Conservation (phyloP, 2,329 filamentous ascomycete genomes). For the Rutstroemia sp. region DNA sequence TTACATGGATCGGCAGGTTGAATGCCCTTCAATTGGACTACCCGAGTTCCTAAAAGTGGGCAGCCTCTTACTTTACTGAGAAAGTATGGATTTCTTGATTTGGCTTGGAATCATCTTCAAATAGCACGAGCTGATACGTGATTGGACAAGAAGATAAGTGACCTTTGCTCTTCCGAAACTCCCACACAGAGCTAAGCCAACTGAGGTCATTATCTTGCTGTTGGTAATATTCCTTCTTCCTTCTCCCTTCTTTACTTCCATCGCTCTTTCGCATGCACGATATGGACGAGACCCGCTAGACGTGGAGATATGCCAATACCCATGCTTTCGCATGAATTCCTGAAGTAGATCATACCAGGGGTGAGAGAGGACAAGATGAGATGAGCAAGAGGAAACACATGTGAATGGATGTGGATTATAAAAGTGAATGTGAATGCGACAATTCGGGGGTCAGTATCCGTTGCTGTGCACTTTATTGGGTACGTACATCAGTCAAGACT, state of each 20-base stretch:
- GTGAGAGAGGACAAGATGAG: too few species aligned
- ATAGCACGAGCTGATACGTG: not conserved
- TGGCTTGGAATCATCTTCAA: constrained; percentile 3
- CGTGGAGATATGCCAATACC: not conserved
- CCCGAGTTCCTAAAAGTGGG: too few species aligned
- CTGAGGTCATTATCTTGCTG: not conserved
- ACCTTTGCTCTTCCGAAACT: too few species aligned
- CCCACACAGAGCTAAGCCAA: not conserved
- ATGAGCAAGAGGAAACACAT: too few species aligned
- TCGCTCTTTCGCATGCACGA: not conserved
- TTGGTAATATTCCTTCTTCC: not conserved
- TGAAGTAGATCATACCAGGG: too few species aligned
- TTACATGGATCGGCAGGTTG: too few species aligned
- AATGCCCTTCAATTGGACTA: too few species aligned
- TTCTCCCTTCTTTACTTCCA: constrained; percentile 4
- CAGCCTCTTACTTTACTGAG: too few species aligned
- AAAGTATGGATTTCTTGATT: not conserved
- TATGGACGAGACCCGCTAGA: too few species aligned
- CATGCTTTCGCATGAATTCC: not conserved
- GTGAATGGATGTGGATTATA: not conserved
- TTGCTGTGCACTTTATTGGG: too few species aligned
- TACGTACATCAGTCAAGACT: too few species aligned
- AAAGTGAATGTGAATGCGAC: not conserved
- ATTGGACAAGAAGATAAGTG: not conserved
- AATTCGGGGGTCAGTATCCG: not conserved